Evolutionary conservation across 495 filamentous ascomycete genomes (phyloP), one percentile per base, ranked within the genome.

Genomic region (Neurospora sp.): DNA sequence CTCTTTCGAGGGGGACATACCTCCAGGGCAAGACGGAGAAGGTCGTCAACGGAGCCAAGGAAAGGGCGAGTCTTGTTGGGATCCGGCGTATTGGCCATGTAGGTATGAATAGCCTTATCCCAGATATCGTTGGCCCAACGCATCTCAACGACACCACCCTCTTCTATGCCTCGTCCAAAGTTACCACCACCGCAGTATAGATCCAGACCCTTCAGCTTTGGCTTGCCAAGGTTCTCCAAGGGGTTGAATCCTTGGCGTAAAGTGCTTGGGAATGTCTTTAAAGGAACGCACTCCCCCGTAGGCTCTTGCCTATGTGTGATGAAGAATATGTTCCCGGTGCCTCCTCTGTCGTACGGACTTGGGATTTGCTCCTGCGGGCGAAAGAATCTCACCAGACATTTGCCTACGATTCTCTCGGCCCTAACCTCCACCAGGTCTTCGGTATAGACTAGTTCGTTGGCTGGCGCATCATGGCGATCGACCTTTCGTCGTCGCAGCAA

Each of bases 121-220:
- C 84, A 87, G 48, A 88, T 87, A 76, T 94, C 92, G 27, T 93
- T 88, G 38, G 88, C 87, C 85, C 86, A 90, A 27, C 84, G 79
- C 81, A 89, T 89, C 18, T 88, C 77, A 14, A 93, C 83, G 4
- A 82, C 90, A 8, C 89, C 90, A 3, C 88, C 88, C 69, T 93
- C 92, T 77, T 94, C 92, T 0, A 94, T 81, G 2, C 92, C 92
- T 39, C 92, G 84, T 4, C 90, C 92, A 74, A 94, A 88, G 75
- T 89, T 92, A 0, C 92, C 92, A 54, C 90, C 89, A 10, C 92
- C 92, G 73, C 90, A 92, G 77, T 91, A 94, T 23, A 94, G 81
- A 74, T 91, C 90, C 44, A 94, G 77, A 0, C 89, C 92, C 70
- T 77, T 80, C 38, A 92, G 80, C 62, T 81, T 66, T 7, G 54